A percentile compares a stretch with the other conserved stretches of the same genome.
Conservation (phyloP, 192 early-diverging fungal genomes). For the Funneliformis geosporum region DNA sequence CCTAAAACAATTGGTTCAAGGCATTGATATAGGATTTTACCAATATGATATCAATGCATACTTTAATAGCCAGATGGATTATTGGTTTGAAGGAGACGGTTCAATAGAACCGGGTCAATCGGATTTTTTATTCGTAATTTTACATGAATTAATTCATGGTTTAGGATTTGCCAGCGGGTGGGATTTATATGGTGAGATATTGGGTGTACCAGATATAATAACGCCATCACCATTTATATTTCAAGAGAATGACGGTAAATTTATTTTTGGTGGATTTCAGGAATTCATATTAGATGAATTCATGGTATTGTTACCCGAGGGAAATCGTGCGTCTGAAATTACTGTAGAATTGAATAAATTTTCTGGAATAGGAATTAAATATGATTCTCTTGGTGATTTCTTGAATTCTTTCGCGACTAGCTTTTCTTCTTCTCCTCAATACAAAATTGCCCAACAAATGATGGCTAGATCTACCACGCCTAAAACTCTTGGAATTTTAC, state of each 20-base stretch:
- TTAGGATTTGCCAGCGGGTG: conserved; percentile 46
- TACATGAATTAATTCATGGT: conserved; percentile 50
- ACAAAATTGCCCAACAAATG: not conserved
- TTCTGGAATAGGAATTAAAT: not conserved
- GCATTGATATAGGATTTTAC: conserved; percentile 25
- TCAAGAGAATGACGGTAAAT: not conserved
- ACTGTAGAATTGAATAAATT: not conserved
- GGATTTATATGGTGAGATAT: conserved; percentile 28
- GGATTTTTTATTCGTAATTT: conserved; percentile 42
- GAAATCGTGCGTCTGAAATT: not conserved
- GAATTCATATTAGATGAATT: conserved; percentile 32
- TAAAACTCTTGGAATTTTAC: conserved; percentile 26
- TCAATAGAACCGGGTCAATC: conserved; percentile 33
- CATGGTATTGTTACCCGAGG: conserved; percentile 20
- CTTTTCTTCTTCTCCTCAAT: conserved; percentile 28
- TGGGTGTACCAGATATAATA: conserved; percentile 23
- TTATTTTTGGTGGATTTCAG: conserved; percentile 24
- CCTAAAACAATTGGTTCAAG: conserved; percentile 41
- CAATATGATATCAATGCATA: conserved; percentile 41
- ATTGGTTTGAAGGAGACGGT: conserved; percentile 42
- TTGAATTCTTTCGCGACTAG: not conserved
- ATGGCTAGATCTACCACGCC: conserved; percentile 3
- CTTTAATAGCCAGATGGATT: conserved; percentile 42
- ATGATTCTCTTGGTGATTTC: not conserved
- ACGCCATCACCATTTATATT: conserved; percentile 18